Conservation (phyloP, 2,329 filamentous ascomycete genomes). For the Alternaria viburni region DNA sequence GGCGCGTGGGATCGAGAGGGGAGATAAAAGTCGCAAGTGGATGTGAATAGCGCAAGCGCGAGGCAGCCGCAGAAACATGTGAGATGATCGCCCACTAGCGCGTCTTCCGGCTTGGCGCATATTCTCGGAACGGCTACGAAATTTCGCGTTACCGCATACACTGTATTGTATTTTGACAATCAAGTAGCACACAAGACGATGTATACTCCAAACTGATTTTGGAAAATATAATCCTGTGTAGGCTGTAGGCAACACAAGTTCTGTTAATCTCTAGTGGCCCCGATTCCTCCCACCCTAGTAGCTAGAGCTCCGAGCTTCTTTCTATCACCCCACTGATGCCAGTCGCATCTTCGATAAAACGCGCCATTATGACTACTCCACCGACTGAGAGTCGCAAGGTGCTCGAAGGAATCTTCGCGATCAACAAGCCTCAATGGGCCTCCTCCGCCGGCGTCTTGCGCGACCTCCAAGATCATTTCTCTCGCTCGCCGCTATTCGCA, state of each 20-base stretch:
- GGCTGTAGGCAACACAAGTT: not conserved
- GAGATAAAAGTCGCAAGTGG: not conserved
- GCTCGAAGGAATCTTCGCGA: conserved; percentile 72
- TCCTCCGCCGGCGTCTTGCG: conserved; percentile 91
- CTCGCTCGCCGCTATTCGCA: conserved; percentile 77
- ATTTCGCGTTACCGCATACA: not conserved
- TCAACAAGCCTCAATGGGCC: conserved; percentile 88
- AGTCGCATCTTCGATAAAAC: conserved; percentile 17
- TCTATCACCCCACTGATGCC: conserved; percentile 28
- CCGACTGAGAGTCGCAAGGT: conserved; percentile 51
- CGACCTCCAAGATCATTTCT: conserved; percentile 83
- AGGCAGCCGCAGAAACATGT: conserved; percentile 20
- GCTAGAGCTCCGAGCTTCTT: conserved; percentile 2
- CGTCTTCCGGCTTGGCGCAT: conserved; percentile 2
- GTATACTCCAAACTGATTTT: not conserved
- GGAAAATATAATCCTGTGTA: not conserved
- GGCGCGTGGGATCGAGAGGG: not conserved
- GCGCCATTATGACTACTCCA: conserved; percentile 32
- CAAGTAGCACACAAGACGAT: not conserved
- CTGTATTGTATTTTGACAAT: not conserved
- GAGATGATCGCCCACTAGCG: conserved; percentile 25
- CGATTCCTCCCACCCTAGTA: not conserved
- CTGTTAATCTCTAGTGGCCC: not conserved
- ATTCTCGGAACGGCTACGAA: conserved; percentile 16
- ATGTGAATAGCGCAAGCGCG: conserved; percentile 2